These are phyloP conservation scores for Ilyonectria mors-panacis DNA, from an alignment of 2,329 filamentous ascomycete species.

Conservation along the genomic window DNA sequence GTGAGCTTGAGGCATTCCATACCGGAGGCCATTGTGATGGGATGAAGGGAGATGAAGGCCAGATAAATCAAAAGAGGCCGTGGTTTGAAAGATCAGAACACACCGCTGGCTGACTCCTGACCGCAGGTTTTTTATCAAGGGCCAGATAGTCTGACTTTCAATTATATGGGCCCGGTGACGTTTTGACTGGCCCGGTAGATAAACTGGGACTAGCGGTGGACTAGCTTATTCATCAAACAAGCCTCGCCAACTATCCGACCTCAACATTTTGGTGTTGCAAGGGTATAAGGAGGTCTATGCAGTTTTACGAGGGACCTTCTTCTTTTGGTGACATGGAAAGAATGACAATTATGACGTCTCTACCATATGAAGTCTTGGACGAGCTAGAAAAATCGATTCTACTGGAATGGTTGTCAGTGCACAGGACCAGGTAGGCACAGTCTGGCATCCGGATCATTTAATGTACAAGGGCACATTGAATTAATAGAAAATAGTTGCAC, in stretches of 20 bases:
- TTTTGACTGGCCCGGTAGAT: constrained; percentile 17
- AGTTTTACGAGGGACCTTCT: no score
- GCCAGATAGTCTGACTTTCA: constrained; percentile 10
- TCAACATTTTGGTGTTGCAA: not conserved
- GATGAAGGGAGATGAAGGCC: not conserved
- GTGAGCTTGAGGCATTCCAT: constrained; percentile 47
- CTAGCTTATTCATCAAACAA: constrained; percentile 7
- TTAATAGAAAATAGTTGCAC: not conserved
- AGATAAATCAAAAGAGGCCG: constrained; percentile 2
- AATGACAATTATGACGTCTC: not conserved
- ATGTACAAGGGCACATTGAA: not conserved
- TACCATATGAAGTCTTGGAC: not conserved
- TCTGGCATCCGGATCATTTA: not conserved
- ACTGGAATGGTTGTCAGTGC: not conserved
- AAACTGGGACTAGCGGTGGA: constrained; percentile 15
- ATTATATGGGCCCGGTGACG: constrained; percentile 31
- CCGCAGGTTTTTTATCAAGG: constrained; percentile 40
- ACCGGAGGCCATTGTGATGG: constrained; percentile 33
- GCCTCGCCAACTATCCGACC: not conserved
- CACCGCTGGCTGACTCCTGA: constrained; percentile 38
- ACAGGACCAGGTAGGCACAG: no score
- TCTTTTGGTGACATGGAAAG: not conserved
- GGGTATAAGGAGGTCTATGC: no score
- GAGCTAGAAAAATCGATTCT: not conserved
- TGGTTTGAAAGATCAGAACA: constrained; percentile 36